A percentile compares a stretch with the other conserved stretches of the same genome.
Evolutionary conservation across 106 monocot genomes (phyloP).

Genomic region (Dendrobium catenatum): DNA sequence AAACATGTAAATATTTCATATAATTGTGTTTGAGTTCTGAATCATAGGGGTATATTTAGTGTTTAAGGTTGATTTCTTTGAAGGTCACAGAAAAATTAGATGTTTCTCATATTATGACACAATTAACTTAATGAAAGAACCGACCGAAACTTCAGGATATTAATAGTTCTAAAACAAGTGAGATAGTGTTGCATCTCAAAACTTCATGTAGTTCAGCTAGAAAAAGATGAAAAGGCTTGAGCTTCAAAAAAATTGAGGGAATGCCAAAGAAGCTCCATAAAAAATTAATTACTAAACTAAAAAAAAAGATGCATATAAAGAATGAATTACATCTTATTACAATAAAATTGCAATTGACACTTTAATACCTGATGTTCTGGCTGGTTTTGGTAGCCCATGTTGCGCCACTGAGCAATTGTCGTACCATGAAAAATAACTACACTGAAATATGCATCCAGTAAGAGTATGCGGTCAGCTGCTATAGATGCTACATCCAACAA

Average conservation of each 20-base stretch:
- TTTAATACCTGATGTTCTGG: slow-evolving; percentile 80
- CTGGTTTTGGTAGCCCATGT: slow-evolving; percentile 95
- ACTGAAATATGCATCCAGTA: slow-evolving; percentile 98
- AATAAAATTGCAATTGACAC: background rate
- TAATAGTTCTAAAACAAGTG: no score
- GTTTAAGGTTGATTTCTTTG: background rate
- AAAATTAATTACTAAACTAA: background rate
- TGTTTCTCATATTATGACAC: background rate
- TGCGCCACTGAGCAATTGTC: slow-evolving; percentile 99
- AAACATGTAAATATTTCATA: background rate
- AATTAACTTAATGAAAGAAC: background rate
- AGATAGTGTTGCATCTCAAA: background rate
- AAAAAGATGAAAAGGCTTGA: background rate
- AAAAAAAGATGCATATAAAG: background rate
- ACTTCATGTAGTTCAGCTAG: background rate
- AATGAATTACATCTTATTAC: background rate
- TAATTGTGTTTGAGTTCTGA: background rate
- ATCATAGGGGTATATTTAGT: background rate
- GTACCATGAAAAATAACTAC: slow-evolving; percentile 96
- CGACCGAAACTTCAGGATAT: background rate
- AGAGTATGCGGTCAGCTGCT: slow-evolving; percentile 75
- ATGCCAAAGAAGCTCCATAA: background rate
- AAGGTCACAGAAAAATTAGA: background rate
- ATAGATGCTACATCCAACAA: slow-evolving; percentile 91
- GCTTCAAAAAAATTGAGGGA: background rate